Conservation (phyloP, 305 asterid species). For the Fraxinus greggii region DNA sequence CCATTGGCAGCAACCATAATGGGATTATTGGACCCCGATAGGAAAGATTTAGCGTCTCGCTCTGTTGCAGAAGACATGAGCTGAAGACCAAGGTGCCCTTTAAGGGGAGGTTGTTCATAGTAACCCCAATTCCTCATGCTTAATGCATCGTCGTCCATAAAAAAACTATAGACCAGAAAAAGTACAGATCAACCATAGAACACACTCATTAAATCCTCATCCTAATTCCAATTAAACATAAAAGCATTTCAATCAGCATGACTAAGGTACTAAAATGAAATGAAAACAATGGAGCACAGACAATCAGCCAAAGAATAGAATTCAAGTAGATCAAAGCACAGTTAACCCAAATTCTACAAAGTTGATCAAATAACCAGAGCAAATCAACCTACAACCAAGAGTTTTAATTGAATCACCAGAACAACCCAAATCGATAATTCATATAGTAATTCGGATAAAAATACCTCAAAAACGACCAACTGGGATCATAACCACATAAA, state of each 20-base stretch:
- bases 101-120: conserved; percentile 63
- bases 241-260: conserved; percentile 9
- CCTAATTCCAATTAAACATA: conserved; percentile 16
- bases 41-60: conserved; percentile 67
- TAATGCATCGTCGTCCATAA: conserved; percentile 85
- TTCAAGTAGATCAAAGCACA: conserved; percentile 3
- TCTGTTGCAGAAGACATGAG: conserved; percentile 72
- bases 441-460: conserved; percentile 17
- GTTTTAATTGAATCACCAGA: conserved; percentile 3
- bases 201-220: conserved; percentile 25
- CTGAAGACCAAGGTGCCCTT: conserved; percentile 70
- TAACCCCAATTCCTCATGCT: conserved; percentile 52
- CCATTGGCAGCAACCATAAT: conserved; percentile 67
- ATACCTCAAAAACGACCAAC: neutral
- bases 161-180: conserved; percentile 20
- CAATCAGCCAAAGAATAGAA: conserved; percentile 8
- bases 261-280: neutral
- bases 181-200: conserved; percentile 39
- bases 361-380: neutral
- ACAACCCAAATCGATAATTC: neutral
- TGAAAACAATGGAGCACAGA: conserved; percentile 1
- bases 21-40: conserved; percentile 54
- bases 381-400: neutral
- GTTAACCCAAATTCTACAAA: neutral
- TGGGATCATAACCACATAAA: neutral